Evolutionary conservation across 2,329 filamentous ascomycete species (phyloP).

Genomic region (Fusarium vanettenii): DNA sequence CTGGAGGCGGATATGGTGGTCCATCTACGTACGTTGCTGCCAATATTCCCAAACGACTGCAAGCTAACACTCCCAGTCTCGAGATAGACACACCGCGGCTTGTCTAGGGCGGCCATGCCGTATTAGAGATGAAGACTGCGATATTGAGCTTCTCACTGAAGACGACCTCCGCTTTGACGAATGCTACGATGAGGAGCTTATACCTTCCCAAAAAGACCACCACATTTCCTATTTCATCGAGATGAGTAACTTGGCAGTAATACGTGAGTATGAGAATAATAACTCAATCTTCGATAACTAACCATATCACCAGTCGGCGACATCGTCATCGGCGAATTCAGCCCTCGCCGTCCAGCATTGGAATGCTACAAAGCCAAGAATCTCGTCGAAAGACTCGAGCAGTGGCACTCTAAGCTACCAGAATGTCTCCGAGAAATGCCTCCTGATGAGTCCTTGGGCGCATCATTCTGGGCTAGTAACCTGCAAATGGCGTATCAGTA

Average conservation of each 20-base stretch:
- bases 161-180: slow-evolving; percentile 27
- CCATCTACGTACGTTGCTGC: slow-evolving; percentile 22
- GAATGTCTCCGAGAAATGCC: background rate
- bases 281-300: rapidly evolving
- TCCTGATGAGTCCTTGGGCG: slow-evolving; percentile 13
- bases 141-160: slow-evolving; percentile 18
- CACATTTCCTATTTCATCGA: slow-evolving; percentile 28
- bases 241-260: slow-evolving; percentile 11
- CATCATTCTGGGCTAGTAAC: slow-evolving; percentile 27
- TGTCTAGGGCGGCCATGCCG: slow-evolving; percentile 27
- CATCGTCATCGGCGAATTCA: slow-evolving; percentile 34
- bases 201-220: slow-evolving; percentile 10
- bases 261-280: background rate
- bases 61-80: background rate
- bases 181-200: background rate
- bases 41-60: background rate
- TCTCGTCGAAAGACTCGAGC: background rate
- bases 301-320: slow-evolving; percentile 21
- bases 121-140: slow-evolving; percentile 37
- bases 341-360: slow-evolving; percentile 7
- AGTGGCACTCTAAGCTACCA: slow-evolving; percentile 20
- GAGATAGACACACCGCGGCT: slow-evolving; percentile 32
- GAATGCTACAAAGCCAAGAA: background rate
- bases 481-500: slow-evolving; percentile 36
- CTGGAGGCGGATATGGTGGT: slow-evolving; percentile 37